Conservation (phyloP, 2,329 filamentous ascomycete species). For the Hymenoscyphus linearis region DNA sequence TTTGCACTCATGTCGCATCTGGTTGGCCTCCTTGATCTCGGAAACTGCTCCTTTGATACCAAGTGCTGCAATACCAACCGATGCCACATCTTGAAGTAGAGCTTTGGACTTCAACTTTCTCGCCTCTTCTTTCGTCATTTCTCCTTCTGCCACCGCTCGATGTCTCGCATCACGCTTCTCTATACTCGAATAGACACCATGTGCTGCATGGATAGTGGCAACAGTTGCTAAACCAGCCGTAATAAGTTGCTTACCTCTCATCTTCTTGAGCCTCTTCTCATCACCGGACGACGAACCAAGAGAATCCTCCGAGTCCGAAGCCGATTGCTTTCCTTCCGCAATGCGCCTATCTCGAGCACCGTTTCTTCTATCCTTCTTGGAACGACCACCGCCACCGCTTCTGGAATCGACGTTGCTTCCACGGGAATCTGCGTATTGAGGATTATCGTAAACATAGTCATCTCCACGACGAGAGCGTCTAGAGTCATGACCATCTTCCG, state of each 20-base stretch:
- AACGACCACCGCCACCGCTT: conserved; percentile 17
- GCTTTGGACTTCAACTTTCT: conserved; percentile 58
- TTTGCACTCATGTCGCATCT: conserved; percentile 51
- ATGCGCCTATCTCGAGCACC: conserved; percentile 25
- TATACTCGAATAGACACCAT: conserved; percentile 58
- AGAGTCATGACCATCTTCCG: conserved; percentile 18
- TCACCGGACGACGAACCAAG: conserved; percentile 56
- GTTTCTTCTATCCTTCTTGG: conserved; percentile 18
- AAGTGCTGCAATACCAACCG: conserved; percentile 59
- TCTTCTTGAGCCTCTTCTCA: conserved; percentile 56
- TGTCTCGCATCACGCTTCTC: conserved; percentile 57
- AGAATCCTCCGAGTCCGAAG: conserved; percentile 41
- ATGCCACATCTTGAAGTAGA: conserved; percentile 59
- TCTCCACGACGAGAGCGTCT: conserved; percentile 5
- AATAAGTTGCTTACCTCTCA: conserved; percentile 60
- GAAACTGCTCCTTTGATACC: conserved; percentile 60
- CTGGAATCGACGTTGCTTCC: conserved; percentile 22
- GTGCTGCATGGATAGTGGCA: conserved; percentile 64
- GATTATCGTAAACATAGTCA: conserved; percentile 24
- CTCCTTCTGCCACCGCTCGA: conserved; percentile 55
- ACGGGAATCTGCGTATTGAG: conserved; percentile 28
- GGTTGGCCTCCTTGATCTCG: conserved; percentile 64
- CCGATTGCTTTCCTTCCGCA: conserved; percentile 27
- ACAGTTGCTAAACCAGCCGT: conserved; percentile 62
- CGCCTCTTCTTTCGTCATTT: conserved; percentile 58